These are phyloP conservation scores for Pyricularia sp. DNA, from an alignment of 2,329 filamentous ascomycete species.

Conservation along the genomic window DNA sequence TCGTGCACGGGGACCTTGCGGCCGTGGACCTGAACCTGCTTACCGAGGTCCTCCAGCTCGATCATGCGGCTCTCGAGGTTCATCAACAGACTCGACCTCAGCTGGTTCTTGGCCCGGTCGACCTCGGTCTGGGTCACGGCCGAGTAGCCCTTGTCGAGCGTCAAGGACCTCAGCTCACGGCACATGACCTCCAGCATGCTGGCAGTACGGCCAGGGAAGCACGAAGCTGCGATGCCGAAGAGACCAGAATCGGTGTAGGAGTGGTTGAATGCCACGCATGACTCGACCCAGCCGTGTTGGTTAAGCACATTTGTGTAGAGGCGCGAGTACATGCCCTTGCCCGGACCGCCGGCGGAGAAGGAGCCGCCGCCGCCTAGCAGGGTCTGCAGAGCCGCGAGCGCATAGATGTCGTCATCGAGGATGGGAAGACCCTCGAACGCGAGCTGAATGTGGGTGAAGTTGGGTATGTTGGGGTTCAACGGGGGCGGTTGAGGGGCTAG, in stretches of 20 bases:
- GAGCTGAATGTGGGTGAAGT: constrained; percentile 85
- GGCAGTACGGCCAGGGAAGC: constrained; percentile 62
- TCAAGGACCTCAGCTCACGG: constrained; percentile 69
- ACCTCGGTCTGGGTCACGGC: constrained; percentile 67
- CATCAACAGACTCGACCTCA: constrained; percentile 83
- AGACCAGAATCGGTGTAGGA: constrained; percentile 91
- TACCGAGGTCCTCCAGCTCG: constrained; percentile 86
- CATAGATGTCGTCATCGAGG: constrained; percentile 84
- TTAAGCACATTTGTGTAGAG: constrained; percentile 97
- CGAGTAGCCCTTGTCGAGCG: constrained; percentile 60
- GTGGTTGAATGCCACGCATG: constrained; percentile 92
- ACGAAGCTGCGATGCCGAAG: constrained; percentile 85
- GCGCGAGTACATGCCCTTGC: constrained; percentile 98
- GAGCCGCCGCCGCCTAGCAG: constrained; percentile 91
- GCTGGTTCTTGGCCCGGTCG: constrained; percentile 89
- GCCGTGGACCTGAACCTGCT: constrained; percentile 95
- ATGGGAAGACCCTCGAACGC: constrained; percentile 93
- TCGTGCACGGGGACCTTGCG: constrained; percentile 81
- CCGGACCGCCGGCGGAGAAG: constrained; percentile 90
- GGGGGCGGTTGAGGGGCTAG: constrained; percentile 71
- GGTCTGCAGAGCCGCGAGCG: constrained; percentile 86
- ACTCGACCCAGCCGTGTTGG: constrained; percentile 95
- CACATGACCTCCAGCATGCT: constrained; percentile 94
- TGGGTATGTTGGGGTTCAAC: constrained; percentile 61
- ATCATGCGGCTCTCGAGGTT: constrained; percentile 97